These are phyloP conservation scores for Fragaria iinumae DNA, from an alignment of 306 rosid species.

Conservation along the genomic window DNA sequence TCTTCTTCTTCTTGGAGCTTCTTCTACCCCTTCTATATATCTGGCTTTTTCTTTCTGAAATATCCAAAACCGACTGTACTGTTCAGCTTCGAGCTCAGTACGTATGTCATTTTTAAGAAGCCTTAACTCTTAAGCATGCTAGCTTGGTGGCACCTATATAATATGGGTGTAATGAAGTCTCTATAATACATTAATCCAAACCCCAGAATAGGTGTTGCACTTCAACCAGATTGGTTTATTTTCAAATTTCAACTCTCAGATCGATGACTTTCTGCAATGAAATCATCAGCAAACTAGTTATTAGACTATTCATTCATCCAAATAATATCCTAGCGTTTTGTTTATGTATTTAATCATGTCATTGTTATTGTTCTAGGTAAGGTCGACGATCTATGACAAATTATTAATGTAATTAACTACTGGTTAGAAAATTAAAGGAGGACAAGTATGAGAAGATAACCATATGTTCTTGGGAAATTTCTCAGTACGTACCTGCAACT, in stretches of 20 bases:
- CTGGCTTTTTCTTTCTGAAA: constrained; percentile 21
- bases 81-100: neutral
- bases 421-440: neutral
- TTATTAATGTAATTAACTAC: neutral
- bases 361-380: constrained; percentile 9
- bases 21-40: neutral
- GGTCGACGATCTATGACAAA: neutral
- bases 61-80: constrained; percentile 4
- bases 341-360: neutral
- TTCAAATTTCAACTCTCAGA: constrained; percentile 1
- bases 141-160: neutral
- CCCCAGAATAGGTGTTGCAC: neutral
- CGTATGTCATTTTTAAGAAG: neutral
- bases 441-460: neutral
- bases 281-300: neutral
- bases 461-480: neutral
- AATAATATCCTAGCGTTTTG: neutral
- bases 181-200: neutral
- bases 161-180: neutral
- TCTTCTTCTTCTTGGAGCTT: constrained; percentile 16
- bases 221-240: neutral
- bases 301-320: neutral
- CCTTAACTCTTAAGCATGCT: neutral
- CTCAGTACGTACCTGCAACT: neutral
- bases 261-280: constrained; percentile 4